Evolutionary conservation across 1,284 basidiomycete genomes (phyloP), one percentile per base, ranked within the genome.

Genomic region (Singerocomus inundabilis): DNA sequence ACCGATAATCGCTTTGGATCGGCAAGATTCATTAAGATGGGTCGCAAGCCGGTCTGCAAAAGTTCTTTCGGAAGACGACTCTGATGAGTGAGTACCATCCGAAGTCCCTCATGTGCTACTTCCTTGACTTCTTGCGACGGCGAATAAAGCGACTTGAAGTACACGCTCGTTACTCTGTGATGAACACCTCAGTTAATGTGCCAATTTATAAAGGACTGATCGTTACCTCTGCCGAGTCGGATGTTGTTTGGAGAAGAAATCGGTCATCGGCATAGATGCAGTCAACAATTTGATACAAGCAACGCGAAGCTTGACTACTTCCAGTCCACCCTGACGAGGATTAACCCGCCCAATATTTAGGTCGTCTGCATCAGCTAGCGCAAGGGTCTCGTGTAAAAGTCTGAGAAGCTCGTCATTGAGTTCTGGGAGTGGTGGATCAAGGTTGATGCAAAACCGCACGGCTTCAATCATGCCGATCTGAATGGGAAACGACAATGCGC

Each of bases 401-500:
- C 97, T 88, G 51, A 95, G 79, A 40, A 99, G 82, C 70, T 98
- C 93, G 50, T 98, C 94, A 58, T 91, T 93, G 46, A 93, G 78
- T 60, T 95, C 93, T 1, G 93, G 85, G 31, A 98, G 78, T 1
- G 91, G 89, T 11, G 94, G 93, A 35, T 88, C 82, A 31, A 91
- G 75, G 58, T 82, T 87, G 52, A 96, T 80, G 64, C 92, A 91
- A 68, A 95, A 99, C 16, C 95, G 91, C 54, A 99, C 85, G 11
- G 94, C 94, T 64, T 99, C 97, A 51, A 99, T 95, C 80, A 98
- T 94, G 29, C 95, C 97, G 50, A 99, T 98, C 69, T 99, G 97
- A 68, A 96, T 93, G 13, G 90, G 81, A 66, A 98, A 96, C 2
- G 95, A 94, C 16, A 99, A 79, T 0, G 97, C 97, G 48, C 97